Base-by-base conservation (phyloP, 106 monocot species). In the Narthecium ossifragum region DNA sequence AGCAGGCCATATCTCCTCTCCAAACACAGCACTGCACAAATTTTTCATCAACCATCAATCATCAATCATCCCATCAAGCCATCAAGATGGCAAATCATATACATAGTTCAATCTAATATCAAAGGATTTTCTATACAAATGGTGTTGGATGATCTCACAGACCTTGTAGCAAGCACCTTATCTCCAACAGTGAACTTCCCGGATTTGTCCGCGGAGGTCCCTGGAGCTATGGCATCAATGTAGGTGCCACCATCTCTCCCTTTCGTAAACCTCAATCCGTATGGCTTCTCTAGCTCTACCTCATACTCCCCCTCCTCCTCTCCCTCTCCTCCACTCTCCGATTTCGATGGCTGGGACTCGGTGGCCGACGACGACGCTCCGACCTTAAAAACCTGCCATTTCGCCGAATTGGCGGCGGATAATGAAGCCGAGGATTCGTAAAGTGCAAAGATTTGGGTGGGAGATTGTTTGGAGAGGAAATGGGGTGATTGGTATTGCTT, bases 111-210 rank as follows among this genome's bases (percentile, higher is more conserved):
- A n/a, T n/a, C n/a, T 26, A 8, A 15, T 31, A 22, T 48, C 3
- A 1, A 17, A 43, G 17, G 18, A 43, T 13, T 4, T 6, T 17
- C 17, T 7, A 43, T 4, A 43, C 9, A 43, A 43, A 13, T 23
- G 24, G 4, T 2, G 1, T 5, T 24, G 4, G 33, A 51, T 12
- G 17, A 37, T 58, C n/a, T n/a, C n/a, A n/a, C n/a, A n/a, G n/a
- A 93, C 93, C 93, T 94, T 52, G 93, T 94, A 34, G 85, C 89
- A 47, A 90, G 62, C 13, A 94, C 93, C 83, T 72, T 89, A 55
- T 94, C 93, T 9, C 93, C 93, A 11, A 86, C 93, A 18, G 65
- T 26, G 71, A 94, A 94, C 72, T 34, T 74, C 36, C 70, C 77
- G 12, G 93, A 57, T 55, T 75, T 73, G 14, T 77, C 93, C 6